Evolutionary conservation across 2,329 filamentous ascomycete species (phyloP), one percentile per base, ranked within the genome.

Genomic region (Trichoderma aggressivum): DNA sequence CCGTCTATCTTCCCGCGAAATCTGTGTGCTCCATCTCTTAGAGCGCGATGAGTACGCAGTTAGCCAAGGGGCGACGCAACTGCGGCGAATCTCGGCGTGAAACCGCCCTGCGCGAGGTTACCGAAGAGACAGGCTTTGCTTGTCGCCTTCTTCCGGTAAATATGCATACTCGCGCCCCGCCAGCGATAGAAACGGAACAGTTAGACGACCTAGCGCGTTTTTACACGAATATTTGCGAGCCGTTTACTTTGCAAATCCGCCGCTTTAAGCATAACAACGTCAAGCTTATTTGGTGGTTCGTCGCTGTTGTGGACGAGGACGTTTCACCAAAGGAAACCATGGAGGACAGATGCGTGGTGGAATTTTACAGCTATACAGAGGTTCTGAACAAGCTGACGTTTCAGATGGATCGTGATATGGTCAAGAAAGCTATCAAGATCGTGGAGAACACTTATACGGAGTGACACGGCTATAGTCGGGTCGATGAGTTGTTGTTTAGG

Each of bases 41-140:
- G 11, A 61, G 7, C 53, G 12, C 7, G 50, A 59, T 28, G 60
- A 72, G 60, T 75, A 73, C 69, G 70, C 74, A n/a, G 12, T 69
- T 75, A 5, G 70, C 74, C 61, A 75, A 76, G 12, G 69, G 69
- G 3, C 74, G 74, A 14, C 70, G 70, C 8, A 73, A 73, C 58
- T 66, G 66, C 53, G 64, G 56, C 36, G 72, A 74, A 43, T 36
- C 70, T 11, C 70, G 72, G 16, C 56, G 63, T 14, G 70, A 62
- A 5, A 70, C 74, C 1, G 74, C 73, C 8, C 30, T 75, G 10
- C 71, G 73, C 24, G 73, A 75, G 21, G 36, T 70, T 18, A 47
- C 47, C 11, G 70, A 75, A 56, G 73, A 75, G 60, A 74, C 53
- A 7, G 61, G 30, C 3, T 21, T 64, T 10, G 5, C 53, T 26